Base-by-base conservation (phyloP, 495 filamentous ascomycete species). In the Penicillium chermesinum region DNA sequence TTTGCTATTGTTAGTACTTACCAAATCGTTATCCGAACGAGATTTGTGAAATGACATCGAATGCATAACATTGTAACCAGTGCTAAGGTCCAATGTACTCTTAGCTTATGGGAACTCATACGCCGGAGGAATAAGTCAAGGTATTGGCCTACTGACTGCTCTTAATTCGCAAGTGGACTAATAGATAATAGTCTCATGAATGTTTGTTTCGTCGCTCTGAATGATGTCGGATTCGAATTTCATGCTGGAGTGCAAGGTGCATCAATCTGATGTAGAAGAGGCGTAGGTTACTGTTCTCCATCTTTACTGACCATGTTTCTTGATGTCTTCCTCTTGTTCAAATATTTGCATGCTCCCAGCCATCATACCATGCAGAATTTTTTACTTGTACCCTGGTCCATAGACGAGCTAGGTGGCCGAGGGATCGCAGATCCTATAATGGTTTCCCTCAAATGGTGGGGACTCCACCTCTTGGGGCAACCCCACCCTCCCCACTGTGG, bases 31-130 rank as follows among this genome's bases (percentile, higher is more conserved):
- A 77, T 42, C 75, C 75, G 52, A 82, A 86, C 2, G 80, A 83
- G 53, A 87, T 82, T 52, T 83, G 74, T 27, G 80, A 80, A 50
- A 86, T 84, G 1, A 84, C 78, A 48, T 82, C 80, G 50, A 80
- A 81, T 0, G 79, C 77, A 50, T 77, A 83, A 40, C 69, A 80
- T 50, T 80, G 78, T 25, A 80, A 62, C 76, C 77, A 80, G 45
- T 75, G 0, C 67, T 67, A 2, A 83, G 62, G 49, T 83, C 68
- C 8, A 77, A 55, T 1, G 33, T 32, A 15, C 65, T 33, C 0
- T 57, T 59, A 2, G 44, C 55, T 1, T 62, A 48, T 0, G 74
- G 63, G 33, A 74, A 0, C 40, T 37, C 16, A 82, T 54, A n/a
- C 74, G 65, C 21, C 66, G 40, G 14, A 40, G 46, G 36, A 85